A percentile compares a stretch with the other conserved stretches of the same genome.
Evolutionary conservation across 1,284 basidiomycete species (phyloP).

Genomic region (Phlebopus sp.): DNA sequence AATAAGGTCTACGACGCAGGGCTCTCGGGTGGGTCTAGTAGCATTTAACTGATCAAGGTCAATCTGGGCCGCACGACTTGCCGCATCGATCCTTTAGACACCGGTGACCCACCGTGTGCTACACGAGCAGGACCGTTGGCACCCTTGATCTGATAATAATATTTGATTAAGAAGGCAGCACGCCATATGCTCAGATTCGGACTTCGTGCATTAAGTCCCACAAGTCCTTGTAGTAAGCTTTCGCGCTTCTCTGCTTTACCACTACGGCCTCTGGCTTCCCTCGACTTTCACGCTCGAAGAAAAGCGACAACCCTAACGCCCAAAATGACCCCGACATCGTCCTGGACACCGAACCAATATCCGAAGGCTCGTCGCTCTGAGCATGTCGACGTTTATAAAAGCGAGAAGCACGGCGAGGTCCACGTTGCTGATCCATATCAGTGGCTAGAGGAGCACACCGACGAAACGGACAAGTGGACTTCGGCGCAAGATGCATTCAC

Average conservation of each 20-base stretch:
- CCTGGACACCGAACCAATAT: constrained; percentile 49
- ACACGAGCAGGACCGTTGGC: constrained; percentile 26
- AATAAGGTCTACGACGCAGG: too few species aligned
- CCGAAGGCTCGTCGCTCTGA: constrained; percentile 62
- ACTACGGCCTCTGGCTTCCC: constrained; percentile 6
- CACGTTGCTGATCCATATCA: constrained; percentile 69
- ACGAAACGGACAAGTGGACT: constrained; percentile 66
- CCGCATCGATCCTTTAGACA: constrained; percentile 18
- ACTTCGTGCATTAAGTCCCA: constrained; percentile 18
- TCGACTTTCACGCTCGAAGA: constrained; percentile 17
- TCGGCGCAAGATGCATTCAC: constrained; percentile 63
- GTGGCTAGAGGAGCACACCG: constrained; percentile 63
- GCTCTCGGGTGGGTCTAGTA: too few species aligned
- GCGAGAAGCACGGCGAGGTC: constrained; percentile 56
- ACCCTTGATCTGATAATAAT: constrained; percentile 32
- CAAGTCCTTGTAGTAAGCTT: constrained; percentile 21
- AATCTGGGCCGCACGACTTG: neutral
- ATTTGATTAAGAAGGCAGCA: constrained; percentile 17
- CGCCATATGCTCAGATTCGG: constrained; percentile 12
- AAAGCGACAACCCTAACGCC: constrained; percentile 4
- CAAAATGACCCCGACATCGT: constrained; percentile 29
- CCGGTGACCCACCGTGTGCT: constrained; percentile 11
- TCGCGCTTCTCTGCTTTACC: constrained; percentile 16
- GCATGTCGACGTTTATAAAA: constrained; percentile 68
- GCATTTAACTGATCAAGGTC: too few species aligned